These are phyloP conservation scores for Trichoderma sp. DNA, from an alignment of 2,329 filamentous ascomycete genomes.

Conservation along the genomic window DNA sequence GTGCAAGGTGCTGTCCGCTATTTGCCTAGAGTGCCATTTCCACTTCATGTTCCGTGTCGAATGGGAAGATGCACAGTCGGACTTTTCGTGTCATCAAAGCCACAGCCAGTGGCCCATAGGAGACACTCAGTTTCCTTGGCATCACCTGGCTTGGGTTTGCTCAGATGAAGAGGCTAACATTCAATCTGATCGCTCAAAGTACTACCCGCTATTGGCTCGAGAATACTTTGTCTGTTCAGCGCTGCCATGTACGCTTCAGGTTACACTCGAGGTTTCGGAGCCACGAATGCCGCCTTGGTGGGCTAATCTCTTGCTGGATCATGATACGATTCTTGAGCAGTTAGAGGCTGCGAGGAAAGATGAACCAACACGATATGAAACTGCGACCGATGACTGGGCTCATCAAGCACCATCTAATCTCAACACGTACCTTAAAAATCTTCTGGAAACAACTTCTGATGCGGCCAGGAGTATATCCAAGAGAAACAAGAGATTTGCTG, in stretches of 20 bases:
- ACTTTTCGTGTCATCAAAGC: conserved; percentile 34
- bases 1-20: conserved; percentile 36
- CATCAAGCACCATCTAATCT: conserved; percentile 48
- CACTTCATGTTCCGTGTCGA: conserved; percentile 44
- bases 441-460: conserved; percentile 42
- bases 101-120: conserved; percentile 39
- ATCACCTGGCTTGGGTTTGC: conserved; percentile 41
- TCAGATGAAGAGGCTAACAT: conserved; percentile 33
- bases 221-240: conserved; percentile 47
- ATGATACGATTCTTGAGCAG: conserved; percentile 44
- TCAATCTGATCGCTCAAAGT: conserved; percentile 34
- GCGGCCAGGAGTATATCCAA: conserved; percentile 52
- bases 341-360: conserved; percentile 42
- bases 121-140: conserved; percentile 41
- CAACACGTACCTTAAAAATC: conserved; percentile 54
- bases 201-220: conserved; percentile 41
- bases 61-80: conserved; percentile 35
- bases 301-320: conserved; percentile 48
- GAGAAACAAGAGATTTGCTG: conserved; percentile 57
- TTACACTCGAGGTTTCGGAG: conserved; percentile 51
- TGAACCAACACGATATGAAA: conserved; percentile 52
- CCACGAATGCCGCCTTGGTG: conserved; percentile 49
- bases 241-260: conserved; percentile 42
- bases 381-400: conserved; percentile 43
- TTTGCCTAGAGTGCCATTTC: conserved; percentile 45